Conservation (phyloP, 164 flowering plant species). For the Magnolia kwangsiensis region DNA sequence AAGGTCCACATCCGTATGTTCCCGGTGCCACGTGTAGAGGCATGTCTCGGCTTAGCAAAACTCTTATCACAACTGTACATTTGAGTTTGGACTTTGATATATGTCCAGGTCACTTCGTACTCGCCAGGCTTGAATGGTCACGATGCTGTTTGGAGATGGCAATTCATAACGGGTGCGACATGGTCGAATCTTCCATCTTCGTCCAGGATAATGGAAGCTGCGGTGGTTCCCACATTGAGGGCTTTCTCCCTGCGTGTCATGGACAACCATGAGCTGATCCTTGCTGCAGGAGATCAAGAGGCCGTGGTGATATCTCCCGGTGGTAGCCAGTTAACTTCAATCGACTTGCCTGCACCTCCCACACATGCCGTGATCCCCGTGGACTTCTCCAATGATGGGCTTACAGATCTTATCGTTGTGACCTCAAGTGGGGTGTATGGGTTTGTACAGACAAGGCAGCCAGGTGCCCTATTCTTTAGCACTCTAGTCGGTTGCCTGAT, state of each 20-base stretch:
- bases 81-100: background rate
- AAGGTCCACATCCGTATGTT: background rate
- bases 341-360: constrained; percentile 85
- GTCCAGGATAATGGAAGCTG: constrained; percentile 73
- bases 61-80: background rate
- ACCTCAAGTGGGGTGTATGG: constrained; percentile 86
- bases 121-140: constrained; percentile 86
- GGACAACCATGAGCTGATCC: constrained; percentile 65
- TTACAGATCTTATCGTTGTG: constrained; percentile 84
- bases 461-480: constrained; percentile 98
- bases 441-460: constrained; percentile 95
- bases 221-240: constrained; percentile 74
- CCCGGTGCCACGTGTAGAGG: background rate
- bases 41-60: background rate
- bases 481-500: constrained; percentile 92
- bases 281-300: constrained; percentile 92
- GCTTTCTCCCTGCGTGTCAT: constrained; percentile 47
- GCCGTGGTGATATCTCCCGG: constrained; percentile 85
- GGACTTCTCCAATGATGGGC: constrained; percentile 92
- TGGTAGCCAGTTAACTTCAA: constrained; percentile 57
- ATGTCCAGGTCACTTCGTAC: constrained; percentile 81
- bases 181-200: constrained; percentile 97
- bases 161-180: constrained; percentile 77
- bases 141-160: constrained; percentile 94
- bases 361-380: constrained; percentile 69